A percentile compares a stretch with the other conserved stretches of the same genome.
Evolutionary conservation across 2,329 filamentous ascomycete genomes (phyloP).

Genomic region (Calonectria pseudoreteaudii): DNA sequence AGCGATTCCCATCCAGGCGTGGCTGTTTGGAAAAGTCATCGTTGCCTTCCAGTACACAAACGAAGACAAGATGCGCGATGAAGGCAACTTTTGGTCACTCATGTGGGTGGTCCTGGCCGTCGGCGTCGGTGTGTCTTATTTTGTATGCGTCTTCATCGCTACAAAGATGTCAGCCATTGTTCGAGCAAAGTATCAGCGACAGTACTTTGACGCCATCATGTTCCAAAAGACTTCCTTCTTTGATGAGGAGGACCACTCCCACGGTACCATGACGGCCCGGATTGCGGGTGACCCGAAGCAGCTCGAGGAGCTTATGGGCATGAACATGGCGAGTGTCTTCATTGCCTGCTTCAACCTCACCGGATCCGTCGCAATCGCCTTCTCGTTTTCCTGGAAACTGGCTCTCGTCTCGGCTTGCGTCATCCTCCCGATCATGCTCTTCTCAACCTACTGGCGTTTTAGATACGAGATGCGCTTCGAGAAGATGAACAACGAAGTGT

Average conservation of each 20-base stretch:
- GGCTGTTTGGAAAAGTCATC: constrained; percentile 66
- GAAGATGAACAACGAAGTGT: constrained; percentile 75
- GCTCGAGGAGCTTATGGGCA: constrained; percentile 71
- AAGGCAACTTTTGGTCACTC: constrained; percentile 71
- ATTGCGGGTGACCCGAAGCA: constrained; percentile 68
- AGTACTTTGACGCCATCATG: constrained; percentile 72
- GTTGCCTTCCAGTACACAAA: constrained; percentile 58
- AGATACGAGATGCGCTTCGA: constrained; percentile 75
- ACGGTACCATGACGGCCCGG: constrained; percentile 69
- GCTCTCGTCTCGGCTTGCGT: constrained; percentile 75
- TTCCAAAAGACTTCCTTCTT: constrained; percentile 71
- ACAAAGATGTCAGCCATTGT: constrained; percentile 61
- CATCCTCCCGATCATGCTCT: constrained; percentile 62
- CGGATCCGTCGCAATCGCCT: constrained; percentile 75
- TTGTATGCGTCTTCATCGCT: constrained; percentile 51
- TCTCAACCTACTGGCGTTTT: constrained; percentile 63
- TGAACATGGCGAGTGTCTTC: constrained; percentile 72
- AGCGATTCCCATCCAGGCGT: constrained; percentile 64
- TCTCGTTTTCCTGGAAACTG: constrained; percentile 82
- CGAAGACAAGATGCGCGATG: constrained; percentile 50
- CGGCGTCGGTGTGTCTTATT: constrained; percentile 65
- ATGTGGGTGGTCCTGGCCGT: constrained; percentile 74
- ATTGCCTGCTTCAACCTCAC: constrained; percentile 74
- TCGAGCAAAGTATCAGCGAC: constrained; percentile 66
- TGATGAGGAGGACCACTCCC: constrained; percentile 69